Evolutionary conservation across 208 protist genomes (phyloP), one percentile per base, ranked within the genome.

Genomic region (Acanthamoeba triangularis): DNA sequence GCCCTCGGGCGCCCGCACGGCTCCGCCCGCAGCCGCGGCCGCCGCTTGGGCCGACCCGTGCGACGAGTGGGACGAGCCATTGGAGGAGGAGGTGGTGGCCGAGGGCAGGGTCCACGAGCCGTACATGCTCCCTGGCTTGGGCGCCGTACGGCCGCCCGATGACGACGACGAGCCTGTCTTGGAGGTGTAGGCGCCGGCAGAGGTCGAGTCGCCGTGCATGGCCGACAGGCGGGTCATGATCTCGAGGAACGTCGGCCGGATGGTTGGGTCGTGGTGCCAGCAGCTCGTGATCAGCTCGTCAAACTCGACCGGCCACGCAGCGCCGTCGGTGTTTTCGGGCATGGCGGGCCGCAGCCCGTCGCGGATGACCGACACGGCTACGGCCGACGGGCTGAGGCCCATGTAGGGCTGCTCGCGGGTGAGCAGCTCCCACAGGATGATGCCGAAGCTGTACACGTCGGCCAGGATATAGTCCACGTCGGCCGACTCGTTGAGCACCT

Each of bases 341-440:
- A 94, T 84, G 3, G 13, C 0, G 30, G 90, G 90, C 18, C 90
- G 25, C 3, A 94, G 23, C 0, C 47, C n/a, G 35, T 94, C 90
- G 0, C 90, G 44, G 33, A 94, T 76, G 3, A 94, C 90, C 5
- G 67, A 4, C 13, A 94, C 90, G 14, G 90, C 90, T 11, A 94
- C 52, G 0, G 90, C 65, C 23, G 90, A 44, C 25, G 90, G 90
- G 59, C 87, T 94, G 61, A 74, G 33, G 16, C 90, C 90, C 4
- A 47, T 0, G 37, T 94, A 94, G 37, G 90, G 90, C 52, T 94
- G 49, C 18, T 94, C 10, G 16, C 90, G n/a, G 18, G 90, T 84
- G 0, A 94, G 65, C 0, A 94, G 28, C 90, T 94, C 90, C 90
- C 90, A 94, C 18, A 94, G 14, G 56, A 94, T 82, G 72, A 94